These are phyloP conservation scores for Trichosporon sp. DNA, from an alignment of 1,284 basidiomycete genomes.

Conservation along the genomic window DNA sequence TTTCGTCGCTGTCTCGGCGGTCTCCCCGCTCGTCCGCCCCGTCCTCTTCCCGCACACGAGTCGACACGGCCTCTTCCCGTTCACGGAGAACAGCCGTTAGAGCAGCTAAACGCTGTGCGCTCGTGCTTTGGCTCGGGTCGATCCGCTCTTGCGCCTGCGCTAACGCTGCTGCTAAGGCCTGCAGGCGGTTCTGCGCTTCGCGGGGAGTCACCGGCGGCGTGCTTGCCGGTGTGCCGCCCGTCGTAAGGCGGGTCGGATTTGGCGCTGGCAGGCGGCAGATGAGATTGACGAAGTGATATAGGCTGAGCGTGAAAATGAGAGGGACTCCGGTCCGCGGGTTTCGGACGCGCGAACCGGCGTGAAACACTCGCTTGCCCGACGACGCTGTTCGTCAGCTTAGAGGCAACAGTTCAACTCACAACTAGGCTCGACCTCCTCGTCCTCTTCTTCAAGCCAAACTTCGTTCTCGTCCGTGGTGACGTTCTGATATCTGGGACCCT, in stretches of 20 bases:
- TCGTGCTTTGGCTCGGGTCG: not conserved
- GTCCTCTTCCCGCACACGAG: not conserved
- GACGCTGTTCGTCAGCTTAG: conserved; percentile 21
- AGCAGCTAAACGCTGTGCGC: conserved; percentile 15
- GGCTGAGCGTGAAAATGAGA: conserved; percentile 43
- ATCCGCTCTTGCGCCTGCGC: conserved; percentile 20
- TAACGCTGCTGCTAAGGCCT: conserved; percentile 14
- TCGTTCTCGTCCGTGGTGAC: conserved; percentile 31
- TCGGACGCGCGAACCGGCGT: conserved; percentile 18
- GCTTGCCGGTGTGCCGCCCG: conserved; percentile 42
- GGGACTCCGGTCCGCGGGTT: conserved; percentile 38
- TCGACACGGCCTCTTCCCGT: not conserved
- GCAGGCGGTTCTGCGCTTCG: not conserved
- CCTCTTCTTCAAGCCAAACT: conserved; percentile 44
- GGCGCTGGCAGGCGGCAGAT: conserved; percentile 43
- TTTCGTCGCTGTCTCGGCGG: not conserved
- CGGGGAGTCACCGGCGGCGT: conserved; percentile 33
- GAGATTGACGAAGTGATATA: conserved; percentile 39
- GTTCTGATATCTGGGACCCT: conserved; percentile 33
- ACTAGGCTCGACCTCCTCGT: conserved; percentile 23
- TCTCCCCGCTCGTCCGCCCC: not conserved
- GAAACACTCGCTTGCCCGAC: not conserved
- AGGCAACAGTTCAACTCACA: conserved; percentile 11
- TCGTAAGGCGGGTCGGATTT: conserved; percentile 34
- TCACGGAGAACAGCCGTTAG: conserved; percentile 8